Evolutionary conservation across 2,329 filamentous ascomycete genomes (phyloP), one percentile per base, ranked within the genome.

Genomic region (Clonostachys solani): DNA sequence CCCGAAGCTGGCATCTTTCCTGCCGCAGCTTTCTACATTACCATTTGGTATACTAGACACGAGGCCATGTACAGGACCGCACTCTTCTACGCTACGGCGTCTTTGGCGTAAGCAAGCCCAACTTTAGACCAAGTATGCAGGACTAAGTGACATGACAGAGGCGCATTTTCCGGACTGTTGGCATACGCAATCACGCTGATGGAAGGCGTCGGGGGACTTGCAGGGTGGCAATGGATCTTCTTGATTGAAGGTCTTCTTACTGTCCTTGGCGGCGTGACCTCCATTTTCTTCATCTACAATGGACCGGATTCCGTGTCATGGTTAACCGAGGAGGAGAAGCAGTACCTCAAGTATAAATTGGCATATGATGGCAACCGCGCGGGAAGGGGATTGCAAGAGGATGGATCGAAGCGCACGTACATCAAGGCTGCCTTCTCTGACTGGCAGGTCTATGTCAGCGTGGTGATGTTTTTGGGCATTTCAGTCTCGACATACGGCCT

Each of bases 171-270:
- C 9, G 87, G 87, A 3, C 74, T 88, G 2, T 77, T 91, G 9
- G 87, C 87, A 1, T 89, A 84, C 50, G 85, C 74, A 1, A 84
- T 90, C 50, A 83, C 84, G 0, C 82, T 85, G 56, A 86, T 91
- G 80, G 82, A 89, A 54, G 75, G 78, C 7, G 63, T 78, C 2
- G 64, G 68, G 1, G 84, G 84, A 3, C 71, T 84, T 18, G 71
- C 75, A 4, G 87, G 81, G 10, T 91, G 87, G 87, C 73, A 86
- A 23, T 91, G 73, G 79, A 73, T 81, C 33, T 81, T 81, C 54
- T 74, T 84, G 49, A 67, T 84, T 35, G 80, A 85, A 63, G 86
- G 86, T 6, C 69, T 87, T 8, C 76, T 77, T 0, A 89, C 86
- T 0, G 73, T 86, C 7, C 12, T 88, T 1, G 87, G 62, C 10